Percentiles rank a stretch among this genome's conserved stretches.
Conservation (phyloP, 2,329 filamentous ascomycete genomes). For the Colletotrichum sp. region DNA sequence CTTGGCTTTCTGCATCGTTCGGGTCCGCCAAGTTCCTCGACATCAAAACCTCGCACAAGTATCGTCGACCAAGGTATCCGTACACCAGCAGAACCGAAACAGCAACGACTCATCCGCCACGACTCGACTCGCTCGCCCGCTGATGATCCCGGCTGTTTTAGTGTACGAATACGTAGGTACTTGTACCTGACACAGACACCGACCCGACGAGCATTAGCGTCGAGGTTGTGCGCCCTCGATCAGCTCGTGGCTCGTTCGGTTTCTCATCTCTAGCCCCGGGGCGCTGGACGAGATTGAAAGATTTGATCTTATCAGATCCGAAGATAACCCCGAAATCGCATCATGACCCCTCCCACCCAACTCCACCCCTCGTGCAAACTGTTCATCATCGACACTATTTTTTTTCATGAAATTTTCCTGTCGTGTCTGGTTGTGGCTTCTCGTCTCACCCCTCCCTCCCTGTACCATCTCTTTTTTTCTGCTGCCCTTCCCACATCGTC, state of each 20-base stretch:
- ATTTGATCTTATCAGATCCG: constrained; percentile 58
- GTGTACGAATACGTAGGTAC: background rate
- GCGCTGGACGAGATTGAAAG: constrained; percentile 28
- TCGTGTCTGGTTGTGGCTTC: background rate
- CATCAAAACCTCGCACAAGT: background rate
- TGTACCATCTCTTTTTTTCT: background rate
- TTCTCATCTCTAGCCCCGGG: background rate
- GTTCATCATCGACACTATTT: background rate
- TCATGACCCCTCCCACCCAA: background rate
- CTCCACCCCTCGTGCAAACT: constrained; percentile 5
- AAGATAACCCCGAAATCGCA: constrained; percentile 46
- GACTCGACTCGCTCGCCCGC: background rate
- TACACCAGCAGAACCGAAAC: background rate
- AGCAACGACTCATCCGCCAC: background rate
- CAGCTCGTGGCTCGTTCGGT: background rate
- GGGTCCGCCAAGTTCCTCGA: background rate
- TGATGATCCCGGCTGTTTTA: background rate
- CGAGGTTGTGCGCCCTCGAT: background rate
- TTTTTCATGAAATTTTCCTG: background rate
- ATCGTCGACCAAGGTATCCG: background rate
- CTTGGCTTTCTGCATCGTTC: background rate
- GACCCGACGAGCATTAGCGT: background rate
- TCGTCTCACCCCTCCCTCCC: background rate
- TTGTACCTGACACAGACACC: background rate
- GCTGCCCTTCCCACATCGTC: background rate